phyloP scores from a whole-genome alignment of 2,329 filamentous ascomycete genomes.

The Beauveria sp. region DNA sequence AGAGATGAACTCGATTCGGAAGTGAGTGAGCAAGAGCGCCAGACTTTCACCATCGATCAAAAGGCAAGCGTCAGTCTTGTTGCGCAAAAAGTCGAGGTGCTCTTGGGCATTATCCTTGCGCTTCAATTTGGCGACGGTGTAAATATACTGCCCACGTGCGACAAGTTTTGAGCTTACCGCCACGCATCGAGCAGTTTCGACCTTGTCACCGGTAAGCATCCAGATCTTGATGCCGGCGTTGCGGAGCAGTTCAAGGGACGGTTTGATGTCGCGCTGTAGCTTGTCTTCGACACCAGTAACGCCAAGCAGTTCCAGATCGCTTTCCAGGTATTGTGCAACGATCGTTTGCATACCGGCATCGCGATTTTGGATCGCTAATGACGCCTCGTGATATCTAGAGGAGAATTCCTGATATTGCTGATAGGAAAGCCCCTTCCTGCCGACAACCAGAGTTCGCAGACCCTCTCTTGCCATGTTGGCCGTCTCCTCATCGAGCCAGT shows the following conservation, averaged over 20 bases:
- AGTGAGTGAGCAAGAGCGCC: conserved; percentile 72
- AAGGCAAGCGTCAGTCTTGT: conserved; percentile 79
- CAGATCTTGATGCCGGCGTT: conserved; percentile 99
- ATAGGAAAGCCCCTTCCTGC: conserved; percentile 74
- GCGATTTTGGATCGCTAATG: conserved; percentile 69
- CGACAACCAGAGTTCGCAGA: conserved; percentile 85
- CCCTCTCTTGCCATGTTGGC: conserved; percentile 99
- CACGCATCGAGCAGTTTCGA: conserved; percentile 94
- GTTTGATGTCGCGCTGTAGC: conserved; percentile 90
- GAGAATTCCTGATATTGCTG: conserved; percentile 79
- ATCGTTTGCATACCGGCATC: conserved; percentile 77
- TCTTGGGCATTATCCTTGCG: conserved; percentile 80
- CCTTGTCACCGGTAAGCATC: conserved; percentile 99
- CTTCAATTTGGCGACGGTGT: conserved; percentile 81
- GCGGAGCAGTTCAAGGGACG: conserved; percentile 84
- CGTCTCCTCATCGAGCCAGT: conserved; percentile 98
- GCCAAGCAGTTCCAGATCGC: conserved; percentile 84
- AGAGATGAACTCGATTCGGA: conserved; percentile 77
- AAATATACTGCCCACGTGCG: conserved; percentile 87
- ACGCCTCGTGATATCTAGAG: conserved; percentile 66
- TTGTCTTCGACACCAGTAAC: conserved; percentile 98
- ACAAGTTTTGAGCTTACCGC: conserved; percentile 93
- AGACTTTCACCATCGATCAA: conserved; percentile 94
- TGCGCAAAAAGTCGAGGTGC: conserved; percentile 78
- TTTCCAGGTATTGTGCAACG: conserved; percentile 74